phyloP scores from a whole-genome alignment of 148 eudicot genomes.

The Cornus suecica region DNA sequence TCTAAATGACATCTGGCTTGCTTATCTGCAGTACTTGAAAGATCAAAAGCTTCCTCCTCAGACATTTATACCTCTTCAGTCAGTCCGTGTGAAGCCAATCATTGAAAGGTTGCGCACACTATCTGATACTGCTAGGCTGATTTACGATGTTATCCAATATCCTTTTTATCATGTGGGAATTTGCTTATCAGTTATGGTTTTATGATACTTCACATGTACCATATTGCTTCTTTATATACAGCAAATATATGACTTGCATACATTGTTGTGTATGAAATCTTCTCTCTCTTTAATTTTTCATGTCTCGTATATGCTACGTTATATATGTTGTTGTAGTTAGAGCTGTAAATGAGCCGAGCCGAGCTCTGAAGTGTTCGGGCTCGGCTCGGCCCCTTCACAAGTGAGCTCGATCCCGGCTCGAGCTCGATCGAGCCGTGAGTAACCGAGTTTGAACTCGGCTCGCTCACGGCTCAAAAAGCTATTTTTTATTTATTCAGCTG shows the following conservation, averaged over 20 bases:
- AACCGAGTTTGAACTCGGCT: no score
- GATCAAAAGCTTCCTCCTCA: constrained; percentile 94
- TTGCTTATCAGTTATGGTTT: background rate
- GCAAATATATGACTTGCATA: background rate
- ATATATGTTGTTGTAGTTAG: no score
- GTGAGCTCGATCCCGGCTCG: no score
- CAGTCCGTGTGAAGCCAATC: constrained; percentile 88
- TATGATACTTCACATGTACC: background rate
- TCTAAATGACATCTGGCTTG: background rate
- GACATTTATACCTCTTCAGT: constrained; percentile 95
- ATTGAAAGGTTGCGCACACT: constrained; percentile 78
- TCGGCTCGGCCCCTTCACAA: no score
- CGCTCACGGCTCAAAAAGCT: no score
- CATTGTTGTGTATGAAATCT: background rate
- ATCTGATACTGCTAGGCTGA: constrained; percentile 80
- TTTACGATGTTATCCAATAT: constrained; percentile 95
- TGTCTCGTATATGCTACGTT: background rate
- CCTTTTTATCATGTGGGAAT: constrained; percentile 37
- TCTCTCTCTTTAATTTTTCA: background rate
- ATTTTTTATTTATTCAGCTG: no score
- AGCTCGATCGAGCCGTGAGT: no score
- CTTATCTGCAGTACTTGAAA: constrained; percentile 68
- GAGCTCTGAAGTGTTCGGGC: no score
- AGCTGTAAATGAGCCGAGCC: no score
- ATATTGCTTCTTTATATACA: background rate